These are phyloP conservation scores for Globisporangium nunn DNA, from an alignment of 352 stramenopile species.

Conservation along the genomic window DNA sequence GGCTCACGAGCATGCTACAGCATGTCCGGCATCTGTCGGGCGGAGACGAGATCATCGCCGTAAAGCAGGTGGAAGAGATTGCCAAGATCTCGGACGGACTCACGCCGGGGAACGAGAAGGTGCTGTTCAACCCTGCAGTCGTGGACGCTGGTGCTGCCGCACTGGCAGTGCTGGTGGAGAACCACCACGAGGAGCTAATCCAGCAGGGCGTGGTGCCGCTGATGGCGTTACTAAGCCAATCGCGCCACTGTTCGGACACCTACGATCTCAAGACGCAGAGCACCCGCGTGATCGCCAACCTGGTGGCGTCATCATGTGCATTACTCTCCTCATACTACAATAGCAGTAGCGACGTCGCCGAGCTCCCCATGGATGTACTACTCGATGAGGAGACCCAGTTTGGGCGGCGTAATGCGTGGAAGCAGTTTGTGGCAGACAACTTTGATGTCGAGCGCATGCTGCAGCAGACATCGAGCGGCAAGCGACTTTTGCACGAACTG, in stretches of 20 bases:
- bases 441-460: slow-evolving; percentile 52
- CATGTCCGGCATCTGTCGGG: slow-evolving; percentile 48
- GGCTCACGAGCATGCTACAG: slow-evolving; percentile 73
- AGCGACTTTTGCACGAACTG: slow-evolving; percentile 32
- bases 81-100: slow-evolving; percentile 64
- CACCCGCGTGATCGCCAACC: slow-evolving; percentile 69
- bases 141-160: slow-evolving; percentile 62
- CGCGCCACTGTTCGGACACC: slow-evolving; percentile 17
- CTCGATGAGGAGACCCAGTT: background rate
- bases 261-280: slow-evolving; percentile 49
- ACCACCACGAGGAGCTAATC: slow-evolving; percentile 58
- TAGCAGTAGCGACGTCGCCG: background rate
- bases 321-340: slow-evolving; percentile 13
- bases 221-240: slow-evolving; percentile 44
- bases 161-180: slow-evolving; percentile 58
- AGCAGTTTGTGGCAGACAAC: slow-evolving; percentile 29
- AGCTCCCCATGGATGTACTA: background rate
- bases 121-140: slow-evolving; percentile 62
- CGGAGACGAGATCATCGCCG: slow-evolving; percentile 57
- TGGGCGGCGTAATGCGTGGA: slow-evolving; percentile 12
- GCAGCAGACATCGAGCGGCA: slow-evolving; percentile 31
- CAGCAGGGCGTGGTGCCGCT: slow-evolving; percentile 56
- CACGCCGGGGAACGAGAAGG: slow-evolving; percentile 66
- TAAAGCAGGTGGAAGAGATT: slow-evolving; percentile 75
- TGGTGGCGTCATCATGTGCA: slow-evolving; percentile 47